These are phyloP conservation scores for Mortierella polycephala DNA, from an alignment of 371 early-diverging fungal genomes.

Conservation along the genomic window DNA sequence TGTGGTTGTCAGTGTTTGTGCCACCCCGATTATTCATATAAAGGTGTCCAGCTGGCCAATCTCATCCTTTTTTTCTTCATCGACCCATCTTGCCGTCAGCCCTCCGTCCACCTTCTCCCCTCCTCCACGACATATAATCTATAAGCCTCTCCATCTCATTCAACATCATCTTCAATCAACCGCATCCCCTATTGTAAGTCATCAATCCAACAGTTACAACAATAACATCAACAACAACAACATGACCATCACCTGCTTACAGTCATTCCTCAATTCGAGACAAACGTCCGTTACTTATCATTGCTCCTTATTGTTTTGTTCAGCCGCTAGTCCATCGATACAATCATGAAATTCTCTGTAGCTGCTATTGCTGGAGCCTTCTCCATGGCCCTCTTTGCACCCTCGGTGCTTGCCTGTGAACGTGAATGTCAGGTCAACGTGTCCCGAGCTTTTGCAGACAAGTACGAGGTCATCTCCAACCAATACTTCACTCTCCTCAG, in stretches of 20 bases:
- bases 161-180: too few relatives aligned
- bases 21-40: too few relatives aligned
- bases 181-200: not conserved
- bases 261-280: not conserved
- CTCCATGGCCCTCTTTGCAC: slow-evolving; percentile 37
- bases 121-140: too few relatives aligned
- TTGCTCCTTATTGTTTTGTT: not conserved
- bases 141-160: too few relatives aligned
- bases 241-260: not conserved
- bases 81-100: too few relatives aligned
- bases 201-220: too few relatives aligned
- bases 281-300: not conserved
- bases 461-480: slow-evolving; percentile 53
- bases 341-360: slow-evolving; percentile 35
- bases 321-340: not conserved
- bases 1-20: too few relatives aligned
- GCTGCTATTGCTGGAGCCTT: slow-evolving; percentile 36
- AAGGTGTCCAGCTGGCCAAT: too few relatives aligned
- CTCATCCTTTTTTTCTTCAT: too few relatives aligned
- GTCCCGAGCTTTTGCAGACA: slow-evolving; percentile 62
- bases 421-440: slow-evolving; percentile 66
- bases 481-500: slow-evolving; percentile 33
- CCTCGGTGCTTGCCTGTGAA: slow-evolving; percentile 64
- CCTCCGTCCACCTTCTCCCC: too few relatives aligned
- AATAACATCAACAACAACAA: too few relatives aligned